phyloP scores from a whole-genome alignment of 2,329 filamentous ascomycete species.

The Dactylella cylindrospora region DNA sequence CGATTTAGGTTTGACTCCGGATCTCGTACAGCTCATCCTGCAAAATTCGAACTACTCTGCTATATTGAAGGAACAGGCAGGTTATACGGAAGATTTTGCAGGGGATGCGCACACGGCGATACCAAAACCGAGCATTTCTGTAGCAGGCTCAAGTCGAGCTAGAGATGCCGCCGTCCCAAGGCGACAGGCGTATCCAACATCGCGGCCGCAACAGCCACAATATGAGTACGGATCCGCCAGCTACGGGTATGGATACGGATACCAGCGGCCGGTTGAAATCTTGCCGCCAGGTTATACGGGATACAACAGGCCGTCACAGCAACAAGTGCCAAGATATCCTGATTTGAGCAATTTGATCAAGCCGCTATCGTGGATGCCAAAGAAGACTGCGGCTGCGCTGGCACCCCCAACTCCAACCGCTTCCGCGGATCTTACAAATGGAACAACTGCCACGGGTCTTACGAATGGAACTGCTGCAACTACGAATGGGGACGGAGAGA shows the following conservation, averaged over 20 bases:
- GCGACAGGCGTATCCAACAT: no score
- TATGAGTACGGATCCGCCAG: slow-evolving; percentile 22
- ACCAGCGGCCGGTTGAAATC: slow-evolving; percentile 24
- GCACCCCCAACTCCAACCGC: no score
- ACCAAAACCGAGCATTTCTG: slow-evolving; percentile 6
- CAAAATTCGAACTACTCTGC: slow-evolving; percentile 23
- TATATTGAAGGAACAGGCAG: slow-evolving; percentile 1
- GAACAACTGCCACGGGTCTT: not conserved
- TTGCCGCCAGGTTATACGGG: slow-evolving; percentile 33
- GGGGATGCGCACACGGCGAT: slow-evolving; percentile 14
- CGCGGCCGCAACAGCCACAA: slow-evolving; percentile 1
- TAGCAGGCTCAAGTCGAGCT: no score
- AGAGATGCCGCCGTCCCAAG: no score
- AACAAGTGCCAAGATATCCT: slow-evolving; percentile 3
- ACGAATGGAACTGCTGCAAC: not conserved
- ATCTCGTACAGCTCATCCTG: slow-evolving; percentile 35
- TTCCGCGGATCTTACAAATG: not conserved
- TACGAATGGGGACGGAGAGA: not conserved
- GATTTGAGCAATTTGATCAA: slow-evolving; percentile 33
- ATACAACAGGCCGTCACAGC: slow-evolving; percentile 11
- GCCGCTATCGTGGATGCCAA: slow-evolving; percentile 26
- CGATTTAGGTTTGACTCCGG: slow-evolving; percentile 29
- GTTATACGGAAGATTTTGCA: not conserved
- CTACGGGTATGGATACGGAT: slow-evolving; percentile 28
- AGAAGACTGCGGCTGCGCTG: not conserved